A percentile compares a stretch with the other conserved stretches of the same genome.
Evolutionary conservation across 2,329 filamentous ascomycete species (phyloP).

Genomic region (Fusarium sp.): DNA sequence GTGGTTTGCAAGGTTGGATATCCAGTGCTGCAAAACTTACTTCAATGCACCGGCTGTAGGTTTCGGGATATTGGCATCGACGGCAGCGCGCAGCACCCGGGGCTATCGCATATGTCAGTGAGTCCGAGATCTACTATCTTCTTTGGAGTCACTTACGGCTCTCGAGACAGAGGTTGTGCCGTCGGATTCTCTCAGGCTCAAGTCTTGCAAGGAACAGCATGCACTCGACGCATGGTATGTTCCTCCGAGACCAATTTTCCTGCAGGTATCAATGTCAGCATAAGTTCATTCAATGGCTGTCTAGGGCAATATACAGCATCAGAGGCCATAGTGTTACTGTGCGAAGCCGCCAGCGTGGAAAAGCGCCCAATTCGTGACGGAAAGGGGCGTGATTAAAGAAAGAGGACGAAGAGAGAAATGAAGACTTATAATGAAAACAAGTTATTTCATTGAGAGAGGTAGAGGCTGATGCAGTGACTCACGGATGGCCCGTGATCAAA

Average conservation of each 20-base stretch:
- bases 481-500: too few species aligned
- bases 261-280: neutral
- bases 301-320: fast-evolving
- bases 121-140: neutral
- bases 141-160: neutral
- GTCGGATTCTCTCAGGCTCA: neutral
- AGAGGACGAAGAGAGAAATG: neutral
- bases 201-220: neutral
- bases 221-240: neutral
- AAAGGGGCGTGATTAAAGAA: fast-evolving
- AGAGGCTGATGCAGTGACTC: neutral
- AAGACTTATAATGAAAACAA: neutral
- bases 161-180: neutral
- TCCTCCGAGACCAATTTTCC: neutral
- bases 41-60: neutral
- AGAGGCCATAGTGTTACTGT: neutral
- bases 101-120: neutral
- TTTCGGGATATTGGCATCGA: neutral
- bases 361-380: neutral
- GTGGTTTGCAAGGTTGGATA: too few species aligned
- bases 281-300: neutral
- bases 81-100: neutral
- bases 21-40: neutral
- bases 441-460: neutral
- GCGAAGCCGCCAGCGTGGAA: neutral